phyloP scores from a whole-genome alignment of 129 eudicot genomes.

The Saposhnikovia divaricata region DNA sequence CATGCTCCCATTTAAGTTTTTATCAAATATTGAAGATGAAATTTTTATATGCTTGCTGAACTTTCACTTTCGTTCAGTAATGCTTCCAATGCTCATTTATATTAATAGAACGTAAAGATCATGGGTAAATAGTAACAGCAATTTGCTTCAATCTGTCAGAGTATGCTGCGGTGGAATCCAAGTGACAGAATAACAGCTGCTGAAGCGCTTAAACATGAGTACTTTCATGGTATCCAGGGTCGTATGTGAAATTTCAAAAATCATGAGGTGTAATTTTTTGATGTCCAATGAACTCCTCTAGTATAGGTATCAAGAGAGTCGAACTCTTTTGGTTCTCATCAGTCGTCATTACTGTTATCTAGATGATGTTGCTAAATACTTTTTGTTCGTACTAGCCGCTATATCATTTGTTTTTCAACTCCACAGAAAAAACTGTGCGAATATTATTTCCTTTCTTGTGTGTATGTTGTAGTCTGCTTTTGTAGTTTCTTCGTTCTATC shows the following conservation, averaged over 20 bases:
- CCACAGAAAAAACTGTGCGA: neutral
- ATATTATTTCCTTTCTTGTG: neutral
- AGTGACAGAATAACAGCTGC: slow-evolving; percentile 1
- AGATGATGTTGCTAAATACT: neutral
- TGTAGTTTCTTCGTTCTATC: neutral
- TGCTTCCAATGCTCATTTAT: slow-evolving; percentile 2
- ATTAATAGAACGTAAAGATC: neutral
- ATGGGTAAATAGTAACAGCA: neutral
- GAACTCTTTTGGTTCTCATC: neutral
- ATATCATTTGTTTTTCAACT: neutral
- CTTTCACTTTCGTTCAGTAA: neutral
- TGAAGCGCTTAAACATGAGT: slow-evolving; percentile 5
- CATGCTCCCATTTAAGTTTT: neutral
- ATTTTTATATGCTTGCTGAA: neutral
- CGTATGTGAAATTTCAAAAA: neutral
- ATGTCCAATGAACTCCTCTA: neutral
- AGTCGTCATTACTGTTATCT: neutral
- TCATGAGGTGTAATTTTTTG: neutral
- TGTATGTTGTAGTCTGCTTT: neutral
- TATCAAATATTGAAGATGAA: neutral
- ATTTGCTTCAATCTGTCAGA: slow-evolving; percentile 1
- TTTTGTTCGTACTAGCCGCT: neutral
- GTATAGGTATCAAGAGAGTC: neutral
- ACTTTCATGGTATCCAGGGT: neutral
- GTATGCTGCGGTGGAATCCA: slow-evolving; percentile 4